These are phyloP conservation scores for Exophiala bonariae DNA, from an alignment of 2,329 filamentous ascomycete genomes.

Conservation along the genomic window DNA sequence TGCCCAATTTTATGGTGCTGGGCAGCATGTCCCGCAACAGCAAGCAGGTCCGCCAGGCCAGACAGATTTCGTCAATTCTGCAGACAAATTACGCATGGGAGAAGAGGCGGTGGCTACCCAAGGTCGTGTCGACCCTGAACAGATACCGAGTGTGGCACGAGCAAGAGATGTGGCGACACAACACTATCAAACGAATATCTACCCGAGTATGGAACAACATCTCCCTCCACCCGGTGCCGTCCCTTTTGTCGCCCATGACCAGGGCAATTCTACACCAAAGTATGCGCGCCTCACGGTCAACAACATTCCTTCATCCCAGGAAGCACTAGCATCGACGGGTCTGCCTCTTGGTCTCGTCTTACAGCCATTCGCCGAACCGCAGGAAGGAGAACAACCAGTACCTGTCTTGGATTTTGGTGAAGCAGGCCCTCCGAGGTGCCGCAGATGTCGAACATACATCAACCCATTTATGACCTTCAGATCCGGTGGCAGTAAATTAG, in stretches of 20 bases:
- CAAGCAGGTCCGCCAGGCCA: constrained; percentile 27
- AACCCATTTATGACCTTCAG: constrained; percentile 99
- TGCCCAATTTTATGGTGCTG: constrained; percentile 25
- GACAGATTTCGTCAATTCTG: constrained; percentile 17
- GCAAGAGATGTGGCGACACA: constrained; percentile 80
- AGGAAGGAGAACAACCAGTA: constrained; percentile 81
- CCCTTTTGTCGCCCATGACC: constrained; percentile 90
- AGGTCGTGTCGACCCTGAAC: constrained; percentile 81
- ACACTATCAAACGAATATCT: constrained; percentile 83
- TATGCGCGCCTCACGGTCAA: constrained; percentile 89
- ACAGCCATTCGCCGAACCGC: constrained; percentile 81
- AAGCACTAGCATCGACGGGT: constrained; percentile 76
- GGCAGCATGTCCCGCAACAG: constrained; percentile 40
- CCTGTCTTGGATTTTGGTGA: constrained; percentile 96
- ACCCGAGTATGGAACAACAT: constrained; percentile 93
- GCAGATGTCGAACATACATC: constrained; percentile 92
- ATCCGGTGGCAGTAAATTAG: constrained; percentile 90
- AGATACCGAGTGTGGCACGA: constrained; percentile 85
- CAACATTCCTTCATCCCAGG: constrained; percentile 80
- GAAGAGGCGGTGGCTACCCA: constrained; percentile 64
- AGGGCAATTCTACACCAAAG: constrained; percentile 95
- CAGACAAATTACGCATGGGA: constrained; percentile 37
- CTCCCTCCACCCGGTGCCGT: constrained; percentile 84
- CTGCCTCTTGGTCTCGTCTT: constrained; percentile 84
- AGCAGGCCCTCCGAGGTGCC: constrained; percentile 82